Conservation (phyloP, 2,329 filamentous ascomycete species). For the Diplocarpon rosae region DNA sequence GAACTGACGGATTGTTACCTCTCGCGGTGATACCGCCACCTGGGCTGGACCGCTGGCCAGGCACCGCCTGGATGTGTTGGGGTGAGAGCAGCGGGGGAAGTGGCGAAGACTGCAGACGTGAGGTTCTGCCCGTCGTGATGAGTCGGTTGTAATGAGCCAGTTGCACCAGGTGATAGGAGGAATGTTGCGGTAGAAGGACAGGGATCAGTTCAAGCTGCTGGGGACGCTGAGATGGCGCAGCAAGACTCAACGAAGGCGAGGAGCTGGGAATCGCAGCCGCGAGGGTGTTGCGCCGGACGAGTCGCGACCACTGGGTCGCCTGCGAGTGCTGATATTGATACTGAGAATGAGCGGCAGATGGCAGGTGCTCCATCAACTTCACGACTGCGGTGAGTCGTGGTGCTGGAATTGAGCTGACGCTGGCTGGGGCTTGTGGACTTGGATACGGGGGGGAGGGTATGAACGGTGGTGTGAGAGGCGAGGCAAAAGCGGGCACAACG, state of each 20-base stretch:
- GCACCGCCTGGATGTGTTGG: constrained; percentile 43
- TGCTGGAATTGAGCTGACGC: background rate
- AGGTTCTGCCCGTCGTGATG: constrained; percentile 39
- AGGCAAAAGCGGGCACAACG: constrained; percentile 4
- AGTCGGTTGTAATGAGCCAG: constrained; percentile 56
- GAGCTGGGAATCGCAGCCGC: constrained; percentile 16
- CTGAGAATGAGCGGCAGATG: constrained; percentile 24
- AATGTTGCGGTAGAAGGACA: constrained; percentile 46
- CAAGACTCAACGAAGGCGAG: constrained; percentile 21
- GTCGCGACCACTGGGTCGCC: constrained; percentile 28
- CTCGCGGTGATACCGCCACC: constrained; percentile 30
- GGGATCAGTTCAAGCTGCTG: constrained; percentile 43
- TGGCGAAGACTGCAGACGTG: constrained; percentile 44
- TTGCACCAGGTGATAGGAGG: constrained; percentile 48
- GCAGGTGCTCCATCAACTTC: constrained; percentile 29
- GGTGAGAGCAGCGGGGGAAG: constrained; percentile 44
- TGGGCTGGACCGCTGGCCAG: constrained; percentile 41
- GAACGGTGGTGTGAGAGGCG: background rate
- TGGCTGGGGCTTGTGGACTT: background rate
- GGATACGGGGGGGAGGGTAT: background rate
- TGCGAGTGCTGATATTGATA: constrained; percentile 26
- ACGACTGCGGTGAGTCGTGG: constrained; percentile 17
- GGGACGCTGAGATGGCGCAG: constrained; percentile 25
- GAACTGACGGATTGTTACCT: constrained; percentile 38
- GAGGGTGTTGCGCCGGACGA: constrained; percentile 27